Percentiles rank a stretch among this genome's conserved stretches.
Conservation (phyloP, 2,329 filamentous ascomycete genomes). For the Clarireedia monteithiana region DNA sequence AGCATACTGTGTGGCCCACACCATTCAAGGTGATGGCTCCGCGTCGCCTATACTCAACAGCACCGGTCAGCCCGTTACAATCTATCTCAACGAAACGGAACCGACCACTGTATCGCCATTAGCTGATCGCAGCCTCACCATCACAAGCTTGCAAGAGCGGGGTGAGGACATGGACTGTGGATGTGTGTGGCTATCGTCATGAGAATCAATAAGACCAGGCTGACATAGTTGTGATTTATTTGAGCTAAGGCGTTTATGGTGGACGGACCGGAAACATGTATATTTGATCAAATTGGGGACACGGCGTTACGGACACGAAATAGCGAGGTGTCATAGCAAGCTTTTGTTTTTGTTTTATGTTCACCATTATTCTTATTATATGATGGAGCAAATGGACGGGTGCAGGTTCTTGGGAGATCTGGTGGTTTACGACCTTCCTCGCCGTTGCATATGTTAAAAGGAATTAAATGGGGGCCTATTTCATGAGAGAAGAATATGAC, state of each 20-base stretch:
- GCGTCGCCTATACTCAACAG: slow-evolving; percentile 17
- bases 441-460: no score
- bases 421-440: no score
- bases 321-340: background rate
- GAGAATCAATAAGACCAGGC: background rate
- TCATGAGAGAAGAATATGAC: no score
- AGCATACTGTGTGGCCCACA: slow-evolving; percentile 59
- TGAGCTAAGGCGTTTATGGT: background rate
- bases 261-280: background rate
- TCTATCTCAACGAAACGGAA: slow-evolving; percentile 26
- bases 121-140: slow-evolving; percentile 2
- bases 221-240: background rate
- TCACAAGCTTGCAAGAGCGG: background rate
- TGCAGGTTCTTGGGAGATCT: no score
- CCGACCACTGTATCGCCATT: slow-evolving; percentile 14
- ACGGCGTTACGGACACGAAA: background rate
- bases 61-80: slow-evolving; percentile 18
- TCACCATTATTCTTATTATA: no score
- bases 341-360: background rate
- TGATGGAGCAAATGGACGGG: no score
- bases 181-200: slow-evolving; percentile 12
- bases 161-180: slow-evolving; percentile 5
- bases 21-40: slow-evolving; percentile 44
- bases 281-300: background rate
- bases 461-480: no score